These are phyloP conservation scores for Beta lomatogona DNA, from an alignment of 179 eudicot genomes.

Conservation along the genomic window DNA sequence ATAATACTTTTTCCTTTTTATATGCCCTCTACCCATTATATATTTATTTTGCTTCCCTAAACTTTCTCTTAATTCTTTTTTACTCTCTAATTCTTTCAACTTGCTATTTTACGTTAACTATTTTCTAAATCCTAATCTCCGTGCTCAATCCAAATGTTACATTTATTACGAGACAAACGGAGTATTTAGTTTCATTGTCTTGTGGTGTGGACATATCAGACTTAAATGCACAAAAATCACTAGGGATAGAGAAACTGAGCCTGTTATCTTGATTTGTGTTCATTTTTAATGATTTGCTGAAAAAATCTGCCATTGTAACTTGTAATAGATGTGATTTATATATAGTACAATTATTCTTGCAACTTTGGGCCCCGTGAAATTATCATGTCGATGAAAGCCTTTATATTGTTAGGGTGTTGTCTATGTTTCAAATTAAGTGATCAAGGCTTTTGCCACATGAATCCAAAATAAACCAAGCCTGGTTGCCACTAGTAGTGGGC, in stretches of 20 bases:
- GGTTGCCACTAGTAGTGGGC: neutral
- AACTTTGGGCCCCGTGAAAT: neutral
- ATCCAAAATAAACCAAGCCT: neutral
- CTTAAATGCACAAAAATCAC: neutral
- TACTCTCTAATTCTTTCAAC: too few species aligned
- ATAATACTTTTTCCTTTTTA: too few species aligned
- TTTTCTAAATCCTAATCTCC: too few species aligned
- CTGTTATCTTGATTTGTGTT: neutral
- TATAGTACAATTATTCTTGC: neutral
- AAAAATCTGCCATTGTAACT: neutral
- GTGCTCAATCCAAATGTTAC: neutral
- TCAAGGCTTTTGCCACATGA: neutral
- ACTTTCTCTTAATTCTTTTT: too few species aligned
- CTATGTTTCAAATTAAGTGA: neutral
- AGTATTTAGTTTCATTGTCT: neutral
- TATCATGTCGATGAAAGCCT: neutral
- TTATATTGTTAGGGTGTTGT: neutral
- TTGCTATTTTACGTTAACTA: too few species aligned
- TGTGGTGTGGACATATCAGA: neutral
- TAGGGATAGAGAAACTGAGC: neutral
- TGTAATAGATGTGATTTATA: neutral
- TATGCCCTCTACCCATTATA: neutral
- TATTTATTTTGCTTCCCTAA: too few species aligned
- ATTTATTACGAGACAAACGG: neutral
- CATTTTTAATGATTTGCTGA: neutral